phyloP scores from a whole-genome alignment of 202 grass and related monocot genomes.

The Dendrocalamus latiflorus region DNA sequence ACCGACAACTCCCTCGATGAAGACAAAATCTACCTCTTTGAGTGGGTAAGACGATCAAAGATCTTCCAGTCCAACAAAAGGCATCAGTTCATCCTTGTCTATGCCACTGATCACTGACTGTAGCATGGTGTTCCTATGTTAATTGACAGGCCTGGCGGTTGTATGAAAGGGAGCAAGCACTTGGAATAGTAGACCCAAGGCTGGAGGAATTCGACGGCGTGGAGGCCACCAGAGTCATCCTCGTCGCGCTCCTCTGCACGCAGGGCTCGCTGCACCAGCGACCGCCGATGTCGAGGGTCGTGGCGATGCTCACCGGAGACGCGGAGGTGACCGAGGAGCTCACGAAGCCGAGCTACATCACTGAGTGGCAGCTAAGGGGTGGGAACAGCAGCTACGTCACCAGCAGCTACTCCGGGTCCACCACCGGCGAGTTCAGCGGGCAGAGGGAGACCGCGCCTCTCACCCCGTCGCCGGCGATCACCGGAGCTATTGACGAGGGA shows the following conservation, averaged over 20 bases:
- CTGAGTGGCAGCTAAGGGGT: conserved; percentile 48
- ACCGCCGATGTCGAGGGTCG: conserved; percentile 58
- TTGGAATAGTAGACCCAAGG: too few species aligned
- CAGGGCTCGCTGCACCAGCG: conserved; percentile 57
- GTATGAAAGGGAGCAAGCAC: too few species aligned
- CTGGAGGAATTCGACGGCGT: conserved; percentile 18
- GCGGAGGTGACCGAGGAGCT: conserved; percentile 17
- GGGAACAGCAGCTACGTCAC: conserved; percentile 30
- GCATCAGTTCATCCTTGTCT: neutral
- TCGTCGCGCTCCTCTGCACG: conserved; percentile 50
- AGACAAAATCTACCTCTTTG: too few species aligned
- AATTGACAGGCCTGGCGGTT: too few species aligned
- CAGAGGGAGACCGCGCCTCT: neutral
- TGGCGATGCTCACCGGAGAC: conserved; percentile 52
- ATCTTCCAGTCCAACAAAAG: too few species aligned
- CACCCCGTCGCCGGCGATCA: neutral
- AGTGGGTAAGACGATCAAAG: too few species aligned
- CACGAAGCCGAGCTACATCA: conserved; percentile 58
- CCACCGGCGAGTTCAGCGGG: neutral
- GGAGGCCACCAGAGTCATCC: conserved; percentile 40
- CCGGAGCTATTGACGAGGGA: conserved; percentile 2
- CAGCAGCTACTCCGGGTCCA: neutral
- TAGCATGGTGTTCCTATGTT: too few species aligned
- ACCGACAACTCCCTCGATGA: too few species aligned
- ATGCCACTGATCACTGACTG: too few species aligned